phyloP scores from a whole-genome alignment of 1,139 yeast species.

The Meyerozyma carpophila region DNA sequence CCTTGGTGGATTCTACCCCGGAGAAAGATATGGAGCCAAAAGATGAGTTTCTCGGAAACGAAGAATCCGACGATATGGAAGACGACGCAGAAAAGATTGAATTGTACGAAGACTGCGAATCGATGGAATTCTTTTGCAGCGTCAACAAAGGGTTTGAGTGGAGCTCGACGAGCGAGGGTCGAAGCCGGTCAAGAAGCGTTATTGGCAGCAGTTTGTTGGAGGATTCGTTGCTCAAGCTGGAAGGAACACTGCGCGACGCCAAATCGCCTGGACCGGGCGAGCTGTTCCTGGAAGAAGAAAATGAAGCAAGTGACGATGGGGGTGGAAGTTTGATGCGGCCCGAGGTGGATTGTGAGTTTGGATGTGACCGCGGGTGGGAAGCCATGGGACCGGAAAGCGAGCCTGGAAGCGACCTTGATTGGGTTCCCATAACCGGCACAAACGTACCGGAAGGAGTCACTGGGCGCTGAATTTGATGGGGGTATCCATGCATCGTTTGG shows the following conservation, averaged over 20 bases:
- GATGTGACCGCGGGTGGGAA: conserved; percentile 7
- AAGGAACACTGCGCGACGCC: conserved; percentile 18
- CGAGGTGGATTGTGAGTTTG: conserved; percentile 4
- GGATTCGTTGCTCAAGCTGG: conserved; percentile 1
- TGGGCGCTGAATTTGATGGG: not conserved
- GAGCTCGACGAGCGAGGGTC: conserved; percentile 1
- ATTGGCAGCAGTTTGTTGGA: not conserved
- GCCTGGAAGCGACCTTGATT: conserved; percentile 3
- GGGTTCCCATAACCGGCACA: not conserved
- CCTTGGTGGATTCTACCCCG: conserved; percentile 11
- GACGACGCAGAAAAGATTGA: conserved; percentile 1
- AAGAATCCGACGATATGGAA: not conserved
- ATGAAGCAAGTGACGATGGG: conserved; percentile 8
- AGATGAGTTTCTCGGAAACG: conserved; percentile 7
- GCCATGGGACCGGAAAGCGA: conserved; percentile 4
- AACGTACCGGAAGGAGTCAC: not conserved
- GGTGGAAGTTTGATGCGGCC: conserved; percentile 3
- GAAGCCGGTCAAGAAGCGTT: not conserved
- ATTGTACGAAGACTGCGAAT: not conserved
- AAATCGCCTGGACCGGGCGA: conserved; percentile 3
- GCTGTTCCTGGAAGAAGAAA: not conserved
- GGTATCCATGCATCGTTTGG: not conserved
- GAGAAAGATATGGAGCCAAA: conserved; percentile 17
- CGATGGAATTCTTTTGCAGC: conserved; percentile 1
- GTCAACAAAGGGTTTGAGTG: not conserved